Evolutionary conservation across 2,329 filamentous ascomycete species (phyloP).

Genomic region (Colletotrichum australisinense): DNA sequence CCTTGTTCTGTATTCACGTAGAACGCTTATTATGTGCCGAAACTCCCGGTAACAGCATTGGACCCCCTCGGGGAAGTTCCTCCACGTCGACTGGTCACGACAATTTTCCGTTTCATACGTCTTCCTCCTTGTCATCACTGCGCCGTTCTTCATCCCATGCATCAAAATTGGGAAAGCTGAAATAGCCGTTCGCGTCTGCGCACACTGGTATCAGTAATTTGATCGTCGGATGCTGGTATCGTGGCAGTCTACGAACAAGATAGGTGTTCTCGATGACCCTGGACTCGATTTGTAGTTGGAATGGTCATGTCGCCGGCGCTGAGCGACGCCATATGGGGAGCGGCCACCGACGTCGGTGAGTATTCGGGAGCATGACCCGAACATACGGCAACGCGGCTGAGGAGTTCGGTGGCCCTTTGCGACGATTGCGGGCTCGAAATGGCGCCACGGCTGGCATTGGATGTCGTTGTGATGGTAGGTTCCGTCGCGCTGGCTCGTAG

Average conservation of each 20-base stretch:
- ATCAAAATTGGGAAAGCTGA: slow-evolving; percentile 81
- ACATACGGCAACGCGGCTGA: slow-evolving; percentile 64
- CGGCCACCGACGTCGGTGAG: slow-evolving; percentile 41
- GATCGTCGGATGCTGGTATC: too few species aligned
- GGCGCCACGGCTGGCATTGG: slow-evolving; percentile 63
- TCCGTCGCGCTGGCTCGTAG: slow-evolving; percentile 67
- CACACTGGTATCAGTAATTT: slow-evolving; percentile 10
- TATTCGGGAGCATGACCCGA: slow-evolving; percentile 42
- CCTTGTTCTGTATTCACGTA: neutral
- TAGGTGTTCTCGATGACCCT: slow-evolving; percentile 12
- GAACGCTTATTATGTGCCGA: neutral
- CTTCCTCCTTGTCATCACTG: slow-evolving; percentile 51
- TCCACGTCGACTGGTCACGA: neutral
- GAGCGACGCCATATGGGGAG: slow-evolving; percentile 48
- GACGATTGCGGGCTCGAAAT: slow-evolving; percentile 60
- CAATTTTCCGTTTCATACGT: neutral
- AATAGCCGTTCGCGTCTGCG: slow-evolving; percentile 61
- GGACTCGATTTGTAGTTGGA: slow-evolving; percentile 36
- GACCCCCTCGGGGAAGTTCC: neutral
- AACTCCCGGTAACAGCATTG: neutral
- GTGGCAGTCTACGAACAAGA: slow-evolving; percentile 24
- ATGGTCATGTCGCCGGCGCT: slow-evolving; percentile 49
- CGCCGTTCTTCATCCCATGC: slow-evolving; percentile 67
- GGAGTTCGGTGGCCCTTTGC: slow-evolving; percentile 64
- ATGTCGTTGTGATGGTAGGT: slow-evolving; percentile 65